Conservation (phyloP, 2,329 filamentous ascomycete species). For the Microthyrium microscopicum region DNA sequence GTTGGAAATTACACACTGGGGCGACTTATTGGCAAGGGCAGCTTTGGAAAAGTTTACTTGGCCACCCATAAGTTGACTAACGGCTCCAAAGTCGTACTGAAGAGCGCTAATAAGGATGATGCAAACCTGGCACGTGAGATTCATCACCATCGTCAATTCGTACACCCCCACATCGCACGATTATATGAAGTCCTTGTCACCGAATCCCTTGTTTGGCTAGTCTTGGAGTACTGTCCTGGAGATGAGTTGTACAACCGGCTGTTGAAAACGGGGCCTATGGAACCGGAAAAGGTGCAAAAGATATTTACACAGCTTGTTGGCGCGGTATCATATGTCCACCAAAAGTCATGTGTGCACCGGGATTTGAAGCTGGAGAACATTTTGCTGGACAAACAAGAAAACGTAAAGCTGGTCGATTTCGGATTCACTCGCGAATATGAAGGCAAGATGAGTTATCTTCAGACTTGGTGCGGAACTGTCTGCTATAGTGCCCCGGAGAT, state of each 20-base stretch:
- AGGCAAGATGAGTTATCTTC: constrained; percentile 81
- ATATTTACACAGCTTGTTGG: constrained; percentile 93
- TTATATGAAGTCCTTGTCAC: constrained; percentile 98
- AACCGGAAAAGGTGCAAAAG: constrained; percentile 75
- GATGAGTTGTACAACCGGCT: constrained; percentile 97
- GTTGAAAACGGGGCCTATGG: constrained; percentile 67
- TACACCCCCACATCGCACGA: constrained; percentile 91
- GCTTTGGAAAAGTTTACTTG: constrained; percentile 95
- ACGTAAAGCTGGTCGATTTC: constrained; percentile 96
- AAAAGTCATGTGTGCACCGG: constrained; percentile 87
- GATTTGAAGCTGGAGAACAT: constrained; percentile 97
- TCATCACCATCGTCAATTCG: constrained; percentile 93
- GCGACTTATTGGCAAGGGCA: constrained; percentile 86
- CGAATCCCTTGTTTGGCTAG: constrained; percentile 86
- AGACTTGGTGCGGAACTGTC: constrained; percentile 94
- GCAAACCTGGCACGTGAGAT: constrained; percentile 93
- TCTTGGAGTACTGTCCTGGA: constrained; percentile 88
- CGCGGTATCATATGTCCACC: constrained; percentile 87
- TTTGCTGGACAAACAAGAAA: constrained; percentile 85
- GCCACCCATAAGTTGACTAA: constrained; percentile 95
- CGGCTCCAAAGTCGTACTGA: constrained; percentile 97
- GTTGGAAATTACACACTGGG: constrained; percentile 93
- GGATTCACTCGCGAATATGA: constrained; percentile 97
- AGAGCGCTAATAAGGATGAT: constrained; percentile 92
- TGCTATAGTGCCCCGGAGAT: constrained; percentile 98